Evolutionary conservation across 768 basidiomycete genomes (phyloP).

Genomic region (Amanita jacksonii): DNA sequence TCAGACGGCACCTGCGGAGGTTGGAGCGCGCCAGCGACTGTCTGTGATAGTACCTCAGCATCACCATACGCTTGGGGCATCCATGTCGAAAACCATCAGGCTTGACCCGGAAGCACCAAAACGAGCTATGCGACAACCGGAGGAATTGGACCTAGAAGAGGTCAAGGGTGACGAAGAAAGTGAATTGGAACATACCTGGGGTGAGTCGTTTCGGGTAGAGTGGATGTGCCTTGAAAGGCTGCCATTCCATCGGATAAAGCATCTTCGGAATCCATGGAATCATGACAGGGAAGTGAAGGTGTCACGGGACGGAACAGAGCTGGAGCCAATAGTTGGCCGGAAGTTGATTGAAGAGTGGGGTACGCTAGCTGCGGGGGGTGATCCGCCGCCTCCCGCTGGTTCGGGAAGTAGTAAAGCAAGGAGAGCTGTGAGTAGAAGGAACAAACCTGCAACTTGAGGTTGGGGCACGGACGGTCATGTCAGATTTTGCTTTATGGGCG

Average conservation of each 20-base stretch:
- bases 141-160: constrained; percentile 13
- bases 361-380: constrained; percentile 6
- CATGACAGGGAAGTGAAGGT: constrained; percentile 74
- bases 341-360: constrained; percentile 65
- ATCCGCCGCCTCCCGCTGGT: background rate
- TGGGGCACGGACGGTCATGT: too few species aligned
- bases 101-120: background rate
- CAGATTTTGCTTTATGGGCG: too few species aligned
- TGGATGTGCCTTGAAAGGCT: constrained; percentile 70
- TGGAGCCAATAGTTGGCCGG: constrained; percentile 72
- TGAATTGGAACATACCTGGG: constrained; percentile 41
- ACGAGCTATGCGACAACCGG: background rate
- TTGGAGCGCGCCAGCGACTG: constrained; percentile 27
- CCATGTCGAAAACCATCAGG: background rate
- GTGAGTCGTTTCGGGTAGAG: constrained; percentile 70
- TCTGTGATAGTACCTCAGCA: constrained; percentile 9
- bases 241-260: constrained; percentile 67
- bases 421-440: background rate
- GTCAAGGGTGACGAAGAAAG: constrained; percentile 12
- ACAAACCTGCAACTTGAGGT: too few species aligned
- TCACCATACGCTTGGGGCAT: background rate
- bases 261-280: constrained; percentile 91
- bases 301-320: constrained; percentile 84
- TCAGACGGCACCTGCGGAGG: constrained; percentile 45
- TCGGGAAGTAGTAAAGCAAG: background rate